Evolutionary conservation across 495 filamentous ascomycete species (phyloP).

Genomic region (Penicillium goetzii): DNA sequence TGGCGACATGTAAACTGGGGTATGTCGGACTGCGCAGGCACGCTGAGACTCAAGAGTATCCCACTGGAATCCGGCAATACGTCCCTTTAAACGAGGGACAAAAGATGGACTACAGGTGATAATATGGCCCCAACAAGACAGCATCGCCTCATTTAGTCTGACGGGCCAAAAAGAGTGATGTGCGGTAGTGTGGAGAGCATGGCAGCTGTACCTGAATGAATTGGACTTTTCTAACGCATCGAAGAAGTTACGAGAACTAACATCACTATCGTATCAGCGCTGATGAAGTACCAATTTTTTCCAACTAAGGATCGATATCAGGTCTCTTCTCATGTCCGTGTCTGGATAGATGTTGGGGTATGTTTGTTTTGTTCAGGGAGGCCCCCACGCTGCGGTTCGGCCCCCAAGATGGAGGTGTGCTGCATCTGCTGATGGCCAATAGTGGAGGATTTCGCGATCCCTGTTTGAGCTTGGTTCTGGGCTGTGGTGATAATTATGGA

Average conservation of each 20-base stretch:
- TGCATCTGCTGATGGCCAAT: background rate
- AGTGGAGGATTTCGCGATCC: background rate
- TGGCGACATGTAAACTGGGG: background rate
- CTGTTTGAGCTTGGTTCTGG: background rate
- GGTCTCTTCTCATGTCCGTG: background rate
- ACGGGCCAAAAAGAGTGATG: background rate
- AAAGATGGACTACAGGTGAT: background rate
- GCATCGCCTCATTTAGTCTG: background rate
- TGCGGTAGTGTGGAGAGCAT: background rate
- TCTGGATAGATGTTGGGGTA: background rate
- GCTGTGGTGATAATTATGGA: background rate
- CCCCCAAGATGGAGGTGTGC: too few relatives aligned
- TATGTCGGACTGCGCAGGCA: background rate
- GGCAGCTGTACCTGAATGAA: too few relatives aligned
- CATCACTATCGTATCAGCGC: too few relatives aligned
- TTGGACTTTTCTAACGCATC: too few relatives aligned
- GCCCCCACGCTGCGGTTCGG: background rate
- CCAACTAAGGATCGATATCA: background rate
- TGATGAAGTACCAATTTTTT: background rate
- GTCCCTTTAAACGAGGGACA: background rate
- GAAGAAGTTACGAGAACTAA: too few relatives aligned
- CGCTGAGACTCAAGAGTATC: background rate
- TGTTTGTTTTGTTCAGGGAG: background rate
- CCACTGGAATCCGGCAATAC: background rate
- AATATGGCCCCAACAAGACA: background rate